phyloP scores from a whole-genome alignment of 2,329 filamentous ascomycete genomes.

The Anthostomella pinea region DNA sequence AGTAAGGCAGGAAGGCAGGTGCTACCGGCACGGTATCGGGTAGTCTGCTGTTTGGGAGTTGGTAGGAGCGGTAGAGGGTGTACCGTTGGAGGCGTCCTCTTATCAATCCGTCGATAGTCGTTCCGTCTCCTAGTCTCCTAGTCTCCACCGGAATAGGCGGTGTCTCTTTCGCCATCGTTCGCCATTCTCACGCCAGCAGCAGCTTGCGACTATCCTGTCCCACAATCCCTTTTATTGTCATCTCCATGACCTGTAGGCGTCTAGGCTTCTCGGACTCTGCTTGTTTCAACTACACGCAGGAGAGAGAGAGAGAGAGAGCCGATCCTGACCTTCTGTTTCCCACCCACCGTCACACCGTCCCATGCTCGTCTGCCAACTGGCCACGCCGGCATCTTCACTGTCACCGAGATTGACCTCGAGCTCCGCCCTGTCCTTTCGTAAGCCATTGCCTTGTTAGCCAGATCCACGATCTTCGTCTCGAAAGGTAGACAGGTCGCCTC shows the following conservation, averaged over 20 bases:
- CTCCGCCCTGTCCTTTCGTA: constrained; percentile 10
- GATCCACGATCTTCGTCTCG: constrained; percentile 20
- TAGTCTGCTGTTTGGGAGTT: too few species aligned
- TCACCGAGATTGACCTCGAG: constrained; percentile 6
- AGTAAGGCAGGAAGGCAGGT: too few species aligned
- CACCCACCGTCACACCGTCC: too few species aligned
- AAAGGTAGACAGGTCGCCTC: constrained; percentile 11
- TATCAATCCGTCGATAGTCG: constrained; percentile 17
- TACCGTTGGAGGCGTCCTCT: constrained; percentile 17
- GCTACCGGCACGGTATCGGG: too few species aligned
- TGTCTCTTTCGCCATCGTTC: constrained; percentile 20
- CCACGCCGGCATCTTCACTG: constrained; percentile 1
- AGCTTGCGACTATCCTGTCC: constrained; percentile 7
- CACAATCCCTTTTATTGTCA: too few species aligned
- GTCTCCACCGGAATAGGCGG: constrained; percentile 3
- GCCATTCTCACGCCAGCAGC: constrained; percentile 21
- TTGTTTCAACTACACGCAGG: neutral
- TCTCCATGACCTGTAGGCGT: too few species aligned
- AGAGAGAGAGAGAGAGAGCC: too few species aligned
- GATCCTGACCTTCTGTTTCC: constrained; percentile 5
- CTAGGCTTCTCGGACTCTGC: neutral
- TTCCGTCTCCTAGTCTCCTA: constrained; percentile 14
- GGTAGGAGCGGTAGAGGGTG: too few species aligned
- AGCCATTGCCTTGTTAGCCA: constrained; percentile 15
- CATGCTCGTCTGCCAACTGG: constrained; percentile 8